A percentile compares a stretch with the other conserved stretches of the same genome.
Conservation (phyloP, 73 alveolate species). For the Tetrahymena elliotti region DNA sequence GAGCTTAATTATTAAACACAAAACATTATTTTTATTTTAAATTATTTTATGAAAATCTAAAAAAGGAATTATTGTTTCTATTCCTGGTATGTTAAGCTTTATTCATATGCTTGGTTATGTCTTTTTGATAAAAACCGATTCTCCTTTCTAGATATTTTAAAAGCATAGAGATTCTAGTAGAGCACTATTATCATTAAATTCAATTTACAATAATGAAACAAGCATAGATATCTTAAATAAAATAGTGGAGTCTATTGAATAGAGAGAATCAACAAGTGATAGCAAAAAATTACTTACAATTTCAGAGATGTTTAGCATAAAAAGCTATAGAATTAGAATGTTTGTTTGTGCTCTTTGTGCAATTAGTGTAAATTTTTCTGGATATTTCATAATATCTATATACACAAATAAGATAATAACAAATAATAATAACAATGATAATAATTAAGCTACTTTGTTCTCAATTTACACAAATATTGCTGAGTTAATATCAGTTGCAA, state of each 20-base stretch:
- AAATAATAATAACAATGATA: neutral
- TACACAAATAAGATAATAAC: neutral
- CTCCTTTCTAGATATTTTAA: neutral
- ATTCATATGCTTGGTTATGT: neutral
- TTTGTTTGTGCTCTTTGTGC: neutral
- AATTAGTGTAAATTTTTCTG: neutral
- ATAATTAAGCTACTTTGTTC: neutral
- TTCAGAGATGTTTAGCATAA: neutral
- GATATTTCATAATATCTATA: neutral
- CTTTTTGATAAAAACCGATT: neutral
- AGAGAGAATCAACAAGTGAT: neutral
- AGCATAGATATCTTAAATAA: neutral
- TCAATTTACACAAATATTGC: neutral
- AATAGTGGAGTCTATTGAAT: neutral
- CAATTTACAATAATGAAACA: neutral
- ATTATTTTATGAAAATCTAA: no score
- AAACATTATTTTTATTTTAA: no score
- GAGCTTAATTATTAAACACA: no score
- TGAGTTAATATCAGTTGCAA: neutral
- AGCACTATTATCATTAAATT: neutral
- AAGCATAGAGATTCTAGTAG: neutral
- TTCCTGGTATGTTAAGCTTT: neutral
- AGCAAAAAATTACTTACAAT: neutral
- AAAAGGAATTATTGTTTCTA: neutral
- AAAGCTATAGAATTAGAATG: neutral